Conservation (phyloP, 805 yeast genomes). For the Candida stauntonica region DNA sequence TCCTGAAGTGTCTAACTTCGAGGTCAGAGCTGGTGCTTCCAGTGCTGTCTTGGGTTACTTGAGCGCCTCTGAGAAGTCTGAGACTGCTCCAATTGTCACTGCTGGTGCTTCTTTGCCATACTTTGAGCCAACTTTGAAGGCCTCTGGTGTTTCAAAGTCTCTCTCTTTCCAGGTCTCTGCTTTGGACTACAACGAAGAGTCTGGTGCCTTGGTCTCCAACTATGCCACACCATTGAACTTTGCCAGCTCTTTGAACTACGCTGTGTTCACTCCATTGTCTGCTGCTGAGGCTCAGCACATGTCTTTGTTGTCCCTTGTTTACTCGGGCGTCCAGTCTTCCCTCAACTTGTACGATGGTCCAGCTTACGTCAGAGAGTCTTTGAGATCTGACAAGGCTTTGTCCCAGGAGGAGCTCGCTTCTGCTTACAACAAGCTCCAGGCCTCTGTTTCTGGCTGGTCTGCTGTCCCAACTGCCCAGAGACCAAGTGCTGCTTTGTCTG, state of each 20-base stretch:
- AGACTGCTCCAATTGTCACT: constrained; percentile 44
- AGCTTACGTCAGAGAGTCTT: constrained; percentile 45
- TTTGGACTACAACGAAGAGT: constrained; percentile 56
- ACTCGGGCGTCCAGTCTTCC: constrained; percentile 53
- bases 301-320: constrained; percentile 57
- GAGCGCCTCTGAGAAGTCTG: constrained; percentile 25
- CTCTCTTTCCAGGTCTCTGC: constrained; percentile 74
- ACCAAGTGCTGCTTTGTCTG: constrained; percentile 41
- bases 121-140: constrained; percentile 58
- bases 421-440: constrained; percentile 36
- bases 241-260: constrained; percentile 59
- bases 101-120: constrained; percentile 65
- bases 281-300: constrained; percentile 63
- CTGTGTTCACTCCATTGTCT: constrained; percentile 65
- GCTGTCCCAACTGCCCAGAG: constrained; percentile 32
- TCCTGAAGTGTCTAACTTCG: constrained; percentile 56
- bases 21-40: constrained; percentile 83
- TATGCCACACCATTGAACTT: constrained; percentile 55
- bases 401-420: constrained; percentile 36
- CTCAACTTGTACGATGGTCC: constrained; percentile 81
- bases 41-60: constrained; percentile 72
- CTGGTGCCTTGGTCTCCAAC: constrained; percentile 56
- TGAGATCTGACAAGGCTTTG: constrained; percentile 39
- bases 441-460: constrained; percentile 25
- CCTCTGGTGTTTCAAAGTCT: constrained; percentile 37